Conservation (phyloP, 352 stramenopile species). For the Globisporangium camurandrum region DNA sequence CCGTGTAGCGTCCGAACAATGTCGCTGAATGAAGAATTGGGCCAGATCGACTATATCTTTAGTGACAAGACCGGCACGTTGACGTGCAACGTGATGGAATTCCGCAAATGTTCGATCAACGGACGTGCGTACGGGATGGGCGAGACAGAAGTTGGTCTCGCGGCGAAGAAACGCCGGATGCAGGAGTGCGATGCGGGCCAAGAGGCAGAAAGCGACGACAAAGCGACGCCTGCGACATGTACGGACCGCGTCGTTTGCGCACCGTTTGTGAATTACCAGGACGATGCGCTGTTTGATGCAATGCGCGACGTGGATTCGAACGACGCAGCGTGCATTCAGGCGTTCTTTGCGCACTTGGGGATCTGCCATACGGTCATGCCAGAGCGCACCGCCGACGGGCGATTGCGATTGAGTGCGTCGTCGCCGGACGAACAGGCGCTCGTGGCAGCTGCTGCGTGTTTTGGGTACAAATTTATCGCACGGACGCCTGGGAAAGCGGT, state of each 20-base stretch:
- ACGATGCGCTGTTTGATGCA: constrained; percentile 67
- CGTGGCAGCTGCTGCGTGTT: constrained; percentile 72
- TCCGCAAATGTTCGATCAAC: constrained; percentile 95
- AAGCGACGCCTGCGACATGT: constrained; percentile 14
- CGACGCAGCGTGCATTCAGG: constrained; percentile 41
- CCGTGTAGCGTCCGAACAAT: constrained; percentile 89
- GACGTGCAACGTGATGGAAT: constrained; percentile 96
- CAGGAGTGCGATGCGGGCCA: constrained; percentile 9
- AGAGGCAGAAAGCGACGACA: constrained; percentile 28
- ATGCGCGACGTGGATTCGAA: constrained; percentile 25
- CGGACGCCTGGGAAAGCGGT: constrained; percentile 66
- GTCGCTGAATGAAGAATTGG: constrained; percentile 91
- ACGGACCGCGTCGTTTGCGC: constrained; percentile 54
- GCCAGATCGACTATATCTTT: constrained; percentile 92
- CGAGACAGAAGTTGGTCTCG: constrained; percentile 80
- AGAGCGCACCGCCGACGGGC: constrained; percentile 87
- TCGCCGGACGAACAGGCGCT: constrained; percentile 89
- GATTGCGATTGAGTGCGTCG: constrained; percentile 83
- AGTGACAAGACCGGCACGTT: constrained; percentile 94
- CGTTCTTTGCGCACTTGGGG: constrained; percentile 85
- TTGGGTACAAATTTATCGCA: constrained; percentile 77
- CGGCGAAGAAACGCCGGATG: constrained; percentile 41
- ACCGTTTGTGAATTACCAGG: constrained; percentile 86
- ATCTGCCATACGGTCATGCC: constrained; percentile 97
- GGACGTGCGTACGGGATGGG: constrained; percentile 89